A percentile compares a stretch with the other conserved stretches of the same genome.
These are phyloP conservation scores for Coniosporium apollinis DNA, from an alignment of 495 filamentous ascomycete species.

Conservation along the genomic window DNA sequence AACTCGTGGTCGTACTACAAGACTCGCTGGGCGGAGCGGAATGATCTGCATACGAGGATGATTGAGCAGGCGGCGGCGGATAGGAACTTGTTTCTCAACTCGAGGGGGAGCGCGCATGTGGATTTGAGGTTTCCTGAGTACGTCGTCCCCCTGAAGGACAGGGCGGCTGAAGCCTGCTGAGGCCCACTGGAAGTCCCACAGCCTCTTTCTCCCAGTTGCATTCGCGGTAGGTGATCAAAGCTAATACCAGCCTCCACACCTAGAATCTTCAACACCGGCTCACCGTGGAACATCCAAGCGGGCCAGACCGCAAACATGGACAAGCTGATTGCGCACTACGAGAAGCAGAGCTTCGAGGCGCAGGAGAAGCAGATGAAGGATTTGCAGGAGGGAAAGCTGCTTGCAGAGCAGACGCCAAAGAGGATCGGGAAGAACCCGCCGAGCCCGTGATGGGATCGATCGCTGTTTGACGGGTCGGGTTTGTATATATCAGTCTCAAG, in stretches of 20 bases:
- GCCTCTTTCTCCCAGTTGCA: too few relatives aligned
- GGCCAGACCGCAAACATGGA: slow-evolving; percentile 44
- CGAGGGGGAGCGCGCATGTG: slow-evolving; percentile 20
- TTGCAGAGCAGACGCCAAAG: slow-evolving; percentile 13
- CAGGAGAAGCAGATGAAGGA: slow-evolving; percentile 29
- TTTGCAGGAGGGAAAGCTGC: slow-evolving; percentile 15
- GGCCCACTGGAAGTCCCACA: too few relatives aligned
- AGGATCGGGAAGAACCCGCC: slow-evolving; percentile 2
- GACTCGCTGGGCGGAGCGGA: slow-evolving; percentile 40
- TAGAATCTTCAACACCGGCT: slow-evolving; percentile 43
- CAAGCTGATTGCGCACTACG: slow-evolving; percentile 44
- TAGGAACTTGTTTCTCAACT: slow-evolving; percentile 45
- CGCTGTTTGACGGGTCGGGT: too few relatives aligned
- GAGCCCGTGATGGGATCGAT: not conserved
- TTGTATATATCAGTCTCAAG: too few relatives aligned
- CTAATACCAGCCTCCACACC: too few relatives aligned
- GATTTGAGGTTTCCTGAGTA: slow-evolving; percentile 55
- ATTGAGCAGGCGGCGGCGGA: slow-evolving; percentile 56
- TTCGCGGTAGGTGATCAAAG: too few relatives aligned
- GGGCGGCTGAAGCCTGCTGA: too few relatives aligned
- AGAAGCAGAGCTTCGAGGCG: slow-evolving; percentile 36
- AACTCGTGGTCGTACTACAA: slow-evolving; percentile 30
- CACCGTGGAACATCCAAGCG: slow-evolving; percentile 46
- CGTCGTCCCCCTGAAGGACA: too few relatives aligned
- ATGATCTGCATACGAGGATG: slow-evolving; percentile 42